phyloP scores from a whole-genome alignment of 2,329 filamentous ascomycete species.

The Pezicula radicicola region DNA sequence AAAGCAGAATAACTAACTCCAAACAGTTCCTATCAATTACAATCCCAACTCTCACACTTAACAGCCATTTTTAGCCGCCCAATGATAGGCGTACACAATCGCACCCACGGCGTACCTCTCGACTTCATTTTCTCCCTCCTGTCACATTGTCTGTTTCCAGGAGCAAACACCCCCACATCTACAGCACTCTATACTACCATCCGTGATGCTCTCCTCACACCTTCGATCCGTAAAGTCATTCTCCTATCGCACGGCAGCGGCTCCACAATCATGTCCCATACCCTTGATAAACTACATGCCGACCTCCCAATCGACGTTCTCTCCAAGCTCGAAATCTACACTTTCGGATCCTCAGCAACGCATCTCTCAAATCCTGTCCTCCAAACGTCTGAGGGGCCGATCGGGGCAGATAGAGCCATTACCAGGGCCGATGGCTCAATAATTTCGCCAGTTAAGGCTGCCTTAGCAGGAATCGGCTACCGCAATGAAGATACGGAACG shows the following conservation, averaged over 20 bases:
- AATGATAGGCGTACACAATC: conserved; percentile 72
- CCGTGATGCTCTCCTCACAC: conserved; percentile 59
- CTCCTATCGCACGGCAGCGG: conserved; percentile 74
- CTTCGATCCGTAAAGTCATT: conserved; percentile 62
- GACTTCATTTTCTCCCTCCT: conserved; percentile 73
- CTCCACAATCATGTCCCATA: conserved; percentile 67
- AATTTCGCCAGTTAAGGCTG: conserved; percentile 2
- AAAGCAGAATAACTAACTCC: not conserved
- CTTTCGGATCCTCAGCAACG: conserved; percentile 73
- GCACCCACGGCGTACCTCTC: conserved; percentile 66
- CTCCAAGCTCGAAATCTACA: conserved; percentile 68
- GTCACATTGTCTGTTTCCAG: conserved; percentile 60
- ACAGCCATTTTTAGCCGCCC: conserved; percentile 68
- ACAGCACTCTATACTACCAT: conserved; percentile 57
- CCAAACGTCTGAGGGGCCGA: not conserved
- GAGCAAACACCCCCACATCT: conserved; percentile 64
- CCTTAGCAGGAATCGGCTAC: not conserved
- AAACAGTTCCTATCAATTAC: conserved; percentile 56
- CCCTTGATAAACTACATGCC: conserved; percentile 71
- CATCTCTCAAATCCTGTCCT: conserved; percentile 72
- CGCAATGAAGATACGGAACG: conserved; percentile 1
- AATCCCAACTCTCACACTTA: conserved; percentile 65
- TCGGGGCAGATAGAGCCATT: not conserved
- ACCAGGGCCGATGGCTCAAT: not conserved
- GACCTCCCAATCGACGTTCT: conserved; percentile 63